Conservation (phyloP, 2,329 filamentous ascomycete species). For the Xylariaceae sp. region DNA sequence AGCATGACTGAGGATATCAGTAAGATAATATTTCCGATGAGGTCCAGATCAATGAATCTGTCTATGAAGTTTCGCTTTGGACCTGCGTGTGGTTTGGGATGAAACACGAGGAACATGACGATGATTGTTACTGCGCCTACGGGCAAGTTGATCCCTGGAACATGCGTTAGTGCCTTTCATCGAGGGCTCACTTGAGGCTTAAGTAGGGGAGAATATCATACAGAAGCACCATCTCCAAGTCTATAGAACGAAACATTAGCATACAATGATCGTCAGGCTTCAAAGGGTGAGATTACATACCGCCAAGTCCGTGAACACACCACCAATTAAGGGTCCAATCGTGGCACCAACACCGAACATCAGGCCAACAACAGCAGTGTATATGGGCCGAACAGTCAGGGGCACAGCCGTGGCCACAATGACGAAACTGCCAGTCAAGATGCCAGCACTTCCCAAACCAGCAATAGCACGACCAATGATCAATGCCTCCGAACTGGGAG, state of each 20-base stretch:
- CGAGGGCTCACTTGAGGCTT: background rate
- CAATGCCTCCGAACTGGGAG: conserved; percentile 32
- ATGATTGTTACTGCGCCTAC: conserved; percentile 35
- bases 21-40: conserved; percentile 43
- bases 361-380: conserved; percentile 33
- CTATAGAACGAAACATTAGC: conserved; percentile 9
- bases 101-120: conserved; percentile 30
- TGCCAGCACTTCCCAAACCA: conserved; percentile 35
- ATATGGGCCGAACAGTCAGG: conserved; percentile 28
- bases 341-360: conserved; percentile 37
- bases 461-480: conserved; percentile 39
- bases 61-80: conserved; percentile 19
- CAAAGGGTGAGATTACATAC: conserved; percentile 20
- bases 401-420: conserved; percentile 34
- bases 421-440: conserved; percentile 36
- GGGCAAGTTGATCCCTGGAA: conserved; percentile 35
- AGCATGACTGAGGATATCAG: conserved; percentile 44
- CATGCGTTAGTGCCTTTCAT: too few relatives aligned
- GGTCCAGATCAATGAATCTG: conserved; percentile 32
- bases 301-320: conserved; percentile 35
- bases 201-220: background rate
- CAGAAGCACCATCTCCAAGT: conserved; percentile 44
- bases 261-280: background rate
- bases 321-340: conserved; percentile 35
- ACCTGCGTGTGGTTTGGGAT: conserved; percentile 20